Conservation (phyloP, 805 yeast genomes). For the Yamadazyma ubonensis region DNA sequence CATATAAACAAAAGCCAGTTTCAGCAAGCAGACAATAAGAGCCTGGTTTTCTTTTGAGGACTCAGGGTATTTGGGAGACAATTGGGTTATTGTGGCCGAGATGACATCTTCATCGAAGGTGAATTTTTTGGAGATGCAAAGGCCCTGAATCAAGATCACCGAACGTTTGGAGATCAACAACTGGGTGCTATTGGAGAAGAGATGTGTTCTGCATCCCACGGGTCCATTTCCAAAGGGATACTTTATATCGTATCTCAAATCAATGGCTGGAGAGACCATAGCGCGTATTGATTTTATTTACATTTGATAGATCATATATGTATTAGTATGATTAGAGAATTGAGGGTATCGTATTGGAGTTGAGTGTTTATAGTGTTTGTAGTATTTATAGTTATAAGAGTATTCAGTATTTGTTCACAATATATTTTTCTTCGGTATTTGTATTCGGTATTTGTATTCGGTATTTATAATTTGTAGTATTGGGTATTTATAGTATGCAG, state of each 20-base stretch:
- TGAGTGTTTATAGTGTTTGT: too few relatives aligned
- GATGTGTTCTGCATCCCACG: slow-evolving; percentile 17
- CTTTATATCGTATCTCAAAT: slow-evolving; percentile 25
- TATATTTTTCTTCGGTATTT: too few relatives aligned
- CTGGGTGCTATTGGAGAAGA: slow-evolving; percentile 32
- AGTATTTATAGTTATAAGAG: too few relatives aligned
- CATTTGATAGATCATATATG: too few relatives aligned
- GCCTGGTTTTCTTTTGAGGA: slow-evolving; percentile 13
- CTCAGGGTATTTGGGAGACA: slow-evolving; percentile 22
- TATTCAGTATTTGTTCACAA: too few relatives aligned
- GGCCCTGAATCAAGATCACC: slow-evolving; percentile 50
- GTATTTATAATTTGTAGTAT: too few relatives aligned
- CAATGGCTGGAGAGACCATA: slow-evolving; percentile 36
- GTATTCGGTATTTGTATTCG: too few relatives aligned
- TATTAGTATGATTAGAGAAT: too few relatives aligned
- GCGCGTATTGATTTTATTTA: too few relatives aligned
- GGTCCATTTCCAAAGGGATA: slow-evolving; percentile 22
- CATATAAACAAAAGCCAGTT: slow-evolving; percentile 62
- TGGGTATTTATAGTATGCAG: too few relatives aligned
- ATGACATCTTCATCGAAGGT: slow-evolving; percentile 51
- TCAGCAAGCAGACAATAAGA: slow-evolving; percentile 60
- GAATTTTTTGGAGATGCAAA: slow-evolving; percentile 46
- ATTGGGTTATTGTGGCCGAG: slow-evolving; percentile 60
- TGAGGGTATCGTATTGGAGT: too few relatives aligned
- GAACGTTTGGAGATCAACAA: slow-evolving; percentile 36